phyloP scores from a whole-genome alignment of 176 grass and related monocot species.

The Cenchrus purpureus region DNA sequence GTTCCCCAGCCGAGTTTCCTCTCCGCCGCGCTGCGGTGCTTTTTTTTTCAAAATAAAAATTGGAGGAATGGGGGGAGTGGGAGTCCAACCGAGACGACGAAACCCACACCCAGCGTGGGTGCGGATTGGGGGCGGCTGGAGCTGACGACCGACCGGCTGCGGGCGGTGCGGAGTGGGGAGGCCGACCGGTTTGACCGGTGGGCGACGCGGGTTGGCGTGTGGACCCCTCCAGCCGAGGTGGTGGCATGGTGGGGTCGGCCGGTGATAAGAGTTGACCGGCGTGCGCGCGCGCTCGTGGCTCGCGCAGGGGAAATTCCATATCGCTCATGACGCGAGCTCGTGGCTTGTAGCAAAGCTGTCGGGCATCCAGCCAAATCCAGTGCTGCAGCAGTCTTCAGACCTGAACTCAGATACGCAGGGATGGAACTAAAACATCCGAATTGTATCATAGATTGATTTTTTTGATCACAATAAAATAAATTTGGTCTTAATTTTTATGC shows the following conservation, averaged over 20 bases:
- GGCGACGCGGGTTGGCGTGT: conserved; percentile 1
- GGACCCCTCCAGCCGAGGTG: not conserved
- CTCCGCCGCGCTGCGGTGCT: not conserved
- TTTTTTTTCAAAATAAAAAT: not conserved
- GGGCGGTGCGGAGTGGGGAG: not conserved
- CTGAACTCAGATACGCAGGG: too few species aligned
- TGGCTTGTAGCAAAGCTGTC: too few species aligned
- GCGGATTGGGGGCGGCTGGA: too few species aligned
- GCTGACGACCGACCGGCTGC: conserved; percentile 30
- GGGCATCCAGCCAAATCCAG: too few species aligned
- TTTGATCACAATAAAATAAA: too few species aligned
- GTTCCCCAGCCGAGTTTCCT: not conserved
- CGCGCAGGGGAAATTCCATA: not conserved
- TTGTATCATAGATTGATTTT: too few species aligned
- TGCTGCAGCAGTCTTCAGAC: too few species aligned
- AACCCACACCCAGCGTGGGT: not conserved
- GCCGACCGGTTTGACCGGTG: conserved; percentile 42
- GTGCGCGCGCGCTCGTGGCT: not conserved
- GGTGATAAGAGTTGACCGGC: not conserved
- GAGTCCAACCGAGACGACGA: conserved; percentile 7
- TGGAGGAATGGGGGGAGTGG: conserved; percentile 9
- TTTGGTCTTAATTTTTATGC: too few species aligned
- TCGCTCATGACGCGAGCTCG: too few species aligned
- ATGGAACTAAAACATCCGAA: too few species aligned
- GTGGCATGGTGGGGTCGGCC: not conserved